Evolutionary conservation across 495 filamentous ascomycete species (phyloP), one percentile per base, ranked within the genome.

Genomic region (Xylaria sp.): DNA sequence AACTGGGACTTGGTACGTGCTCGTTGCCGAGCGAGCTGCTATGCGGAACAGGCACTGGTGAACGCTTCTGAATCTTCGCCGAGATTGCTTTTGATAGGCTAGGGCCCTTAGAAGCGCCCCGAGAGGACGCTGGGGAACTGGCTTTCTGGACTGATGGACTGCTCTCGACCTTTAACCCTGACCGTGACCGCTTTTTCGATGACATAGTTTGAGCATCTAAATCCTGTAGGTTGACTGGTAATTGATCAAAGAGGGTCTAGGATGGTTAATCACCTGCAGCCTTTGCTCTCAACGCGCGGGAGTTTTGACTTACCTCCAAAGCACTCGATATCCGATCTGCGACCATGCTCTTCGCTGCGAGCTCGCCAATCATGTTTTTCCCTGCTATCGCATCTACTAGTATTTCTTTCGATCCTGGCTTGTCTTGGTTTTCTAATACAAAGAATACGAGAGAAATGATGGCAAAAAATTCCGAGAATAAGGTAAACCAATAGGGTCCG

Each of bases 381-480:
- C 96, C 96, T 72, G 92, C 91, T 73, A 88, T 87, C 1, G 94
- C 95, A 80, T 97, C 95, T 52, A 89, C 90, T 52, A 98, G 82
- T 6, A 98, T 91, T 50, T 93, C 91, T 43, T 89, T 83, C 46
- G 92, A 88, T n/a, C 90, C 91, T 4, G 87, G 77, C 72, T 91
- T 93, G 69, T 95, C 89, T 21, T 93, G 93, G 75, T 97, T 98
- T 79, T 97, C 95, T 17, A 97, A 80, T 0, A 93, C 93, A 75
- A 91, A 98, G 81, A 95, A 99, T 17, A 97, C 84, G 68, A 98
- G 82, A 0, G 94, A 94, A 12, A 99, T 85, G 53, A 98, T 94
- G 29, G 94, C 91, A 79, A 97, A 98, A 82, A 97, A 98, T 17
- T 93, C 93, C 3, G 96, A 97, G 74, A 98, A 98, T 82, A 97